Percentiles rank a stretch among this genome's conserved stretches.
phyloP scores from a whole-genome alignment of 495 filamentous ascomycete species.

The Amorphotheca resinae region DNA sequence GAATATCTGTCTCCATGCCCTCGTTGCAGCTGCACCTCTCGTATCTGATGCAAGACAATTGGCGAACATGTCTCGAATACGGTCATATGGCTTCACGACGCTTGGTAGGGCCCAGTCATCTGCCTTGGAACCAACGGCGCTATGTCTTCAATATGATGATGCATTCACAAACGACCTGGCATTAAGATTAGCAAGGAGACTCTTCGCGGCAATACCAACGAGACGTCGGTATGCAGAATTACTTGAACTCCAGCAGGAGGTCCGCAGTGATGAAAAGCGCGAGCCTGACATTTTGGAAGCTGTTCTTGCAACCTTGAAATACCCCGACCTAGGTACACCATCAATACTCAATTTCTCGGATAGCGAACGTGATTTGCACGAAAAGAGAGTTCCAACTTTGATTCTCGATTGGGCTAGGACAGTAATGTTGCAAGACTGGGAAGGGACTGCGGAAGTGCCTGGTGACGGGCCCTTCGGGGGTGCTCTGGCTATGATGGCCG shows the following conservation, averaged over 20 bases:
- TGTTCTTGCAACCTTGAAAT: constrained; percentile 36
- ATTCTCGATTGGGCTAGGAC: constrained; percentile 71
- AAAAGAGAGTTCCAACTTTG: constrained; percentile 38
- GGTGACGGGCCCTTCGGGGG: constrained; percentile 56
- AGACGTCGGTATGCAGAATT: constrained; percentile 35
- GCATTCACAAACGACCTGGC: constrained; percentile 39
- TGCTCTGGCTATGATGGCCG: constrained; percentile 58
- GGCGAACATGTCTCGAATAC: constrained; percentile 38
- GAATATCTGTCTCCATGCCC: constrained; percentile 39
- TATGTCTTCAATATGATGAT: constrained; percentile 43
- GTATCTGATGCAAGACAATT: constrained; percentile 30
- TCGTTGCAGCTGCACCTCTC: constrained; percentile 39
- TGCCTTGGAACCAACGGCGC: constrained; percentile 14
- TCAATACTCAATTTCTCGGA: constrained; percentile 33
- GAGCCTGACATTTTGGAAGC: constrained; percentile 33
- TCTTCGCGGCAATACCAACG: constrained; percentile 38
- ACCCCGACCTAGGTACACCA: constrained; percentile 27
- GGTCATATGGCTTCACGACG: constrained; percentile 30
- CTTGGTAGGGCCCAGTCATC: constrained; percentile 23
- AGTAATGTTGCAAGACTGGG: constrained; percentile 65
- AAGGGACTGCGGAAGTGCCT: constrained; percentile 55
- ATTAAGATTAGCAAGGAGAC: constrained; percentile 34
- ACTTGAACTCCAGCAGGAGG: constrained; percentile 15
- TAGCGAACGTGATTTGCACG: constrained; percentile 33
- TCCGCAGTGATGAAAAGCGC: constrained; percentile 16